Percentiles rank a stretch among this genome's conserved stretches.
Evolutionary conservation across 192 early-diverging fungal species (phyloP).

Genomic region (Phycomyces blakesleeanus): DNA sequence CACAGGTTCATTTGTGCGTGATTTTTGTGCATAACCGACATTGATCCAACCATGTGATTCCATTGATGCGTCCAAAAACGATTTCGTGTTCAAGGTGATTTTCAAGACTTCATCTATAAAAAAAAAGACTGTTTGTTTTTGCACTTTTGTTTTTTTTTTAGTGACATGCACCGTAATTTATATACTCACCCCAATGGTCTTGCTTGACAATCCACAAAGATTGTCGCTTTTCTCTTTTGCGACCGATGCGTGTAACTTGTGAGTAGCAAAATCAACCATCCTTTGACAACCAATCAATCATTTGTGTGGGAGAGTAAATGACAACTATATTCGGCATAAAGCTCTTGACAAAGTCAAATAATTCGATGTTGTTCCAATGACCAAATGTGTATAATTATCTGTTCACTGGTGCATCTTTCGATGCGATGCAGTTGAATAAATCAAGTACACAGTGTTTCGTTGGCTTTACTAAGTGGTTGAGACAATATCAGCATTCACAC

Average conservation of each 20-base stretch:
- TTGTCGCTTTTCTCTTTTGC: slow-evolving; percentile 5
- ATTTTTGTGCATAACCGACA: slow-evolving; percentile 2
- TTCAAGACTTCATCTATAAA: slow-evolving; percentile 9
- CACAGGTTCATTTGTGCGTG: slow-evolving; percentile 7
- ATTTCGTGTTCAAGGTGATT: slow-evolving; percentile 5
- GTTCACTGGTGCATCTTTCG: slow-evolving; percentile 3
- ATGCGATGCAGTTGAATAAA: slow-evolving; percentile 6
- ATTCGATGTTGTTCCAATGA: slow-evolving; percentile 3
- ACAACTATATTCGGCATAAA: slow-evolving; percentile 4
- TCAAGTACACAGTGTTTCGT: slow-evolving; percentile 6
- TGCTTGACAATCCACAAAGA: slow-evolving; percentile 7
- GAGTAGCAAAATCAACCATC: slow-evolving; percentile 1
- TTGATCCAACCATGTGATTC: slow-evolving; percentile 8
- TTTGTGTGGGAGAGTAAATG: slow-evolving; percentile 4
- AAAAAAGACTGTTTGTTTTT: not conserved
- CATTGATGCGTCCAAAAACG: slow-evolving; percentile 3
- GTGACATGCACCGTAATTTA: slow-evolving; percentile 4
- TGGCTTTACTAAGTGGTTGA: slow-evolving; percentile 2
- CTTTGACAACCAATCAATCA: slow-evolving; percentile 2
- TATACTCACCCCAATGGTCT: slow-evolving; percentile 7
- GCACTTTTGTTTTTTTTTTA: slow-evolving; percentile 3
- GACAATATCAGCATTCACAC: too few species aligned
- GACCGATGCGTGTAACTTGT: slow-evolving; percentile 1
- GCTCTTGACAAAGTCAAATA: slow-evolving; percentile 6
- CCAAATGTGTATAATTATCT: slow-evolving; percentile 4